Conservation (phyloP, 192 early-diverging fungal genomes). For the Coemansia interrupta region DNA sequence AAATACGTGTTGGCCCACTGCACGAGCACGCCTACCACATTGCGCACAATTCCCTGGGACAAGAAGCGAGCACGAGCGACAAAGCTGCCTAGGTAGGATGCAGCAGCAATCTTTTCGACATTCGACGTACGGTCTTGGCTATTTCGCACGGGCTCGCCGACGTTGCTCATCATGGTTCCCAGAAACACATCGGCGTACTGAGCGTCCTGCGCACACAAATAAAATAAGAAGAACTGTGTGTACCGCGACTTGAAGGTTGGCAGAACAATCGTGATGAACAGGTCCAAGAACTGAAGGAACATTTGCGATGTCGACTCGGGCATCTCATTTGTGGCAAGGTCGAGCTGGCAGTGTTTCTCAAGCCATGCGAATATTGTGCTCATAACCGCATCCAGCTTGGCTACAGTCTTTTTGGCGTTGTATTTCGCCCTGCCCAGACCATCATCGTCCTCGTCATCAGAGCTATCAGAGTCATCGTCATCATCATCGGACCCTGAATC, state of each 20-base stretch:
- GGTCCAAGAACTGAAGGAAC: conserved; percentile 65
- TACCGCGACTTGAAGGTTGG: conserved; percentile 87
- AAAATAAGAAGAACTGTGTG: conserved; percentile 90
- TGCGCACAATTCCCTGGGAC: conserved; percentile 58
- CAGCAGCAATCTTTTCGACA: conserved; percentile 70
- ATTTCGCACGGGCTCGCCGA: conserved; percentile 41
- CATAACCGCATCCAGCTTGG: conserved; percentile 74
- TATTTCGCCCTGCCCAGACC: conserved; percentile 17
- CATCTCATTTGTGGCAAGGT: conserved; percentile 26
- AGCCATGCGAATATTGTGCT: conserved; percentile 64
- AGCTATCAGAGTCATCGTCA: neutral
- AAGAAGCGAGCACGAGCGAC: conserved; percentile 83
- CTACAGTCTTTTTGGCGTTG: conserved; percentile 56
- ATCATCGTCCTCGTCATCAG: conserved; percentile 10
- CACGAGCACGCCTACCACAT: conserved; percentile 64
- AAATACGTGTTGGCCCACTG: conserved; percentile 67
- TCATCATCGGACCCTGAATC: conserved; percentile 39
- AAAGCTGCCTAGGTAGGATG: conserved; percentile 83
- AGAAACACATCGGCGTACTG: conserved; percentile 74
- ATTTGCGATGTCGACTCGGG: conserved; percentile 52
- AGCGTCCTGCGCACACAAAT: conserved; percentile 64
- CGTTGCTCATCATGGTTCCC: conserved; percentile 64
- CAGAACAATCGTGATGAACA: conserved; percentile 77
- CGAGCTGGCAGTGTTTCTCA: conserved; percentile 23
- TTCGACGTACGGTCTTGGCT: conserved; percentile 56